Base-by-base conservation (phyloP, 2,329 filamentous ascomycete genomes). In the Cyanodermella asteris region DNA sequence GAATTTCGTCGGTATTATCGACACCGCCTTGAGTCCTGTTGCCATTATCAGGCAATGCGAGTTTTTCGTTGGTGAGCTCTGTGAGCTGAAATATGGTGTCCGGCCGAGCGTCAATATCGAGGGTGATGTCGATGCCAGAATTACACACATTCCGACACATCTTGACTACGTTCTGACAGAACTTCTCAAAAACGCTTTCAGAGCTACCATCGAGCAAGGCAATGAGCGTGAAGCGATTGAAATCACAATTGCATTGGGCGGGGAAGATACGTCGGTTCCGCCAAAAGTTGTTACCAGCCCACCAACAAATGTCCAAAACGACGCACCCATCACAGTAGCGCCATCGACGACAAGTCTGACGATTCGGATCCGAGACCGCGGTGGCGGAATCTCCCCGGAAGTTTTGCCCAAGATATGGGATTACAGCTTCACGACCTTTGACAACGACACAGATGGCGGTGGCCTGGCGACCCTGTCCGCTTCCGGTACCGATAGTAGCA, bases 111-210 rank as follows among this genome's bases (percentile, higher is more conserved):
- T 91, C 39, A 53, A 72, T 23, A 73, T 97, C 39, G 75, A 82
- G 36, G 87, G 87, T 34, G 73, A 90, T 44, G 71, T 75, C 0
- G 71, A 75, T 25, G 80, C 82, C n/a, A 72, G 70, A 0, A 91
- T 97, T 42, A 81, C 84, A 12, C 87, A 90, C 41, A 72, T 97
- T 6, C 87, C 87, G 9, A 87, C 91, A 45, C 87, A 97, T 47
- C 63, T 97, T 13, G 84, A 94, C 49, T 97, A 97, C 47, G 93
- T 97, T 35, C 66, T 93, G 34, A 97, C 84, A 0, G 87, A 97
- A 49, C 61, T 97, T 2, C 62, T 97, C 30, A 97, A 97, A 50
- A 97, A 97, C 42, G 78, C 82, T 1, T 97, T 94, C 53, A 69
- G 87, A 21, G 84, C 87, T 4, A 90, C 80, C 0, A 71, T 94